Evolutionary conservation across 2,329 filamentous ascomycete species (phyloP).

Genomic region (Tolypocladium ophioglossoides): DNA sequence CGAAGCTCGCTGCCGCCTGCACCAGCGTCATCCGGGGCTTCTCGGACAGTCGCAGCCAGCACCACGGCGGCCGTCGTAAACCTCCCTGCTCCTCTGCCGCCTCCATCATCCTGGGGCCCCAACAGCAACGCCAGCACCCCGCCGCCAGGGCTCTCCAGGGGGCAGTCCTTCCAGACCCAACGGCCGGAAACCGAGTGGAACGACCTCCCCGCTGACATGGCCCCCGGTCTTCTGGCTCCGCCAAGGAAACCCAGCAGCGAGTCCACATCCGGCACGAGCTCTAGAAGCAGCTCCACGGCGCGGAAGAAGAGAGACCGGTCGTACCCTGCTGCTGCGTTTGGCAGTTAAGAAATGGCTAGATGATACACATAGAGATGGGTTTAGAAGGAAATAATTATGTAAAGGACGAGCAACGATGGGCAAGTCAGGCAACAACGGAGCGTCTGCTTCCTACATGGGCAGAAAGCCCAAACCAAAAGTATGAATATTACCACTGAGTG

Average conservation of each 20-base stretch:
- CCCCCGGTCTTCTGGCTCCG: conserved; percentile 20
- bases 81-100: conserved; percentile 16
- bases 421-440: not conserved
- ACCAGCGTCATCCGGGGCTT: conserved; percentile 2
- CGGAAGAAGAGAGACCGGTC: conserved; percentile 49
- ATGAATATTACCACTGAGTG: not conserved
- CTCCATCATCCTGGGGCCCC: not conserved
- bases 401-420: not conserved
- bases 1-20: conserved; percentile 11
- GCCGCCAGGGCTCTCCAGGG: conserved; percentile 13
- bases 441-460: not conserved
- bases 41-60: conserved; percentile 10
- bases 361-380: not conserved
- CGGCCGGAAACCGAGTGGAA: conserved; percentile 55
- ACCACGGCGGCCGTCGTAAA: conserved; percentile 21
- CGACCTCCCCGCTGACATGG: conserved; percentile 52
- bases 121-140: conserved; percentile 10
- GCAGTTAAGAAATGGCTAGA: conserved; percentile 17
- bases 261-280: conserved; percentile 33
- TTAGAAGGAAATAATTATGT: not conserved
- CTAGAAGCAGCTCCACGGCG: conserved; percentile 42
- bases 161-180: conserved; percentile 46
- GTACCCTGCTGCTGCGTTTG: conserved; percentile 54
- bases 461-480: not conserved
- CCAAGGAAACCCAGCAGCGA: conserved; percentile 18